phyloP scores from a whole-genome alignment of 768 basidiomycete genomes.

The Leucosporidium yakuticum region DNA sequence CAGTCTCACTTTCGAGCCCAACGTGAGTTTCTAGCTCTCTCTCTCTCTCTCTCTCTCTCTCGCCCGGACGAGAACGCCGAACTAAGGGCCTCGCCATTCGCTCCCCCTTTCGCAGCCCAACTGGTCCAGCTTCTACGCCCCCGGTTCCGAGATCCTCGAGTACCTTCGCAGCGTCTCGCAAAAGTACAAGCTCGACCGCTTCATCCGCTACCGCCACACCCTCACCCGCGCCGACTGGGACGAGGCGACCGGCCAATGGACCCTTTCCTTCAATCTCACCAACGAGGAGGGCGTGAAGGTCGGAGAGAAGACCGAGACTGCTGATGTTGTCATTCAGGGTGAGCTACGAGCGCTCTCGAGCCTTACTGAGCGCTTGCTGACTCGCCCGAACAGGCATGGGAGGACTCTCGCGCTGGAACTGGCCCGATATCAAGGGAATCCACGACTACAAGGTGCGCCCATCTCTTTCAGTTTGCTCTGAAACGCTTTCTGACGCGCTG shows the following conservation, averaged over 20 bases:
- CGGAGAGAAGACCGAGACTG: conserved; percentile 50
- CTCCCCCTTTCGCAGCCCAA: conserved; percentile 6
- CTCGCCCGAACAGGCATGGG: conserved; percentile 44
- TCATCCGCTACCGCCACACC: conserved; percentile 28
- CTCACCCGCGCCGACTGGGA: conserved; percentile 51
- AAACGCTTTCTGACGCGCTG: not conserved
- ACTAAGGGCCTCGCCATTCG: too few relatives aligned
- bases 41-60: too few relatives aligned
- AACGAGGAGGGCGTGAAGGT: conserved; percentile 43
- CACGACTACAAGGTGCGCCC: conserved; percentile 48
- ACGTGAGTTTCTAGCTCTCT: conserved; percentile 1
- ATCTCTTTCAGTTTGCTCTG: too few relatives aligned
- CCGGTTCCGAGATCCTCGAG: conserved; percentile 51
- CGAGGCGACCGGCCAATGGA: conserved; percentile 55
- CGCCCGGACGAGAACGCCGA: not conserved
- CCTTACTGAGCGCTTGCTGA: too few relatives aligned
- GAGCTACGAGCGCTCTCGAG: too few relatives aligned
- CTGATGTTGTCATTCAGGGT: conserved; percentile 55
- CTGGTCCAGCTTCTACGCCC: conserved; percentile 30
- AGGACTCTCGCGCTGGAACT: conserved; percentile 53
- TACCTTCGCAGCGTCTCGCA: conserved; percentile 49
- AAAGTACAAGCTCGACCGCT: conserved; percentile 34
- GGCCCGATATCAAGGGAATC: conserved; percentile 62
- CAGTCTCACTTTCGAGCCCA: conserved; percentile 29
- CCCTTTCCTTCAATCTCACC: conserved; percentile 43